These are phyloP conservation scores for Euphorbia schlechtendalii DNA, from an alignment of 441 rosid genomes.

Conservation along the genomic window DNA sequence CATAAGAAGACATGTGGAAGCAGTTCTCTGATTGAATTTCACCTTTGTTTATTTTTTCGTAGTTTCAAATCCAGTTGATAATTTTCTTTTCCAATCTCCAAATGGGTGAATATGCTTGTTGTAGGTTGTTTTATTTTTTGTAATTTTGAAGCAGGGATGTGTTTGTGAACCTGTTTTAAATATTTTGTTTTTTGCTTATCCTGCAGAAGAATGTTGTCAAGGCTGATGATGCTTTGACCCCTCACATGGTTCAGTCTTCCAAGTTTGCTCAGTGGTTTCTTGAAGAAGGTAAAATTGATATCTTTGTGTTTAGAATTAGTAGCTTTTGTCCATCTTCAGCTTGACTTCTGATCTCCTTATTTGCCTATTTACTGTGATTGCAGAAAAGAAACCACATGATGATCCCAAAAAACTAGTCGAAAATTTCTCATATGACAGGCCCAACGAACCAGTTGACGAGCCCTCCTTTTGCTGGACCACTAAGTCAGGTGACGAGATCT, in stretches of 20 bases:
- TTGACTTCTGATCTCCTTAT: neutral
- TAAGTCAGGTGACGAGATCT: conserved; percentile 32
- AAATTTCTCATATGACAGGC: conserved; percentile 36
- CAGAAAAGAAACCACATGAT: conserved; percentile 64
- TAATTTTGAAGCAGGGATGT: conserved; percentile 1
- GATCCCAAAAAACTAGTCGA: conserved; percentile 30
- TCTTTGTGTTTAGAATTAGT: neutral
- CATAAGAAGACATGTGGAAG: no score
- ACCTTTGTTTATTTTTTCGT: neutral
- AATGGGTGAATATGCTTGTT: conserved; percentile 3
- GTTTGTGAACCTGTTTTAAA: conserved; percentile 12
- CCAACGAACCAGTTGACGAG: conserved; percentile 44
- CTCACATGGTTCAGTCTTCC: conserved; percentile 55
- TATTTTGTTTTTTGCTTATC: conserved; percentile 20
- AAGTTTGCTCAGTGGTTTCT: conserved; percentile 85
- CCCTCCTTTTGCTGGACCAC: conserved; percentile 12
- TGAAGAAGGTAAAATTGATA: conserved; percentile 65
- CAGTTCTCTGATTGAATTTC: no score
- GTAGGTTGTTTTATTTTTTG: conserved; percentile 1
- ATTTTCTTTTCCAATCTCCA: neutral
- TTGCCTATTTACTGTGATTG: conserved; percentile 12
- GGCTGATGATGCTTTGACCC: conserved; percentile 40
- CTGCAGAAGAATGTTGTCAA: conserved; percentile 44
- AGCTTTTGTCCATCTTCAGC: neutral
- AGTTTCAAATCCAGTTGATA: neutral